Base-by-base conservation (phyloP, 257 asterid genomes). In the Solanum pinnatisectum region DNA sequence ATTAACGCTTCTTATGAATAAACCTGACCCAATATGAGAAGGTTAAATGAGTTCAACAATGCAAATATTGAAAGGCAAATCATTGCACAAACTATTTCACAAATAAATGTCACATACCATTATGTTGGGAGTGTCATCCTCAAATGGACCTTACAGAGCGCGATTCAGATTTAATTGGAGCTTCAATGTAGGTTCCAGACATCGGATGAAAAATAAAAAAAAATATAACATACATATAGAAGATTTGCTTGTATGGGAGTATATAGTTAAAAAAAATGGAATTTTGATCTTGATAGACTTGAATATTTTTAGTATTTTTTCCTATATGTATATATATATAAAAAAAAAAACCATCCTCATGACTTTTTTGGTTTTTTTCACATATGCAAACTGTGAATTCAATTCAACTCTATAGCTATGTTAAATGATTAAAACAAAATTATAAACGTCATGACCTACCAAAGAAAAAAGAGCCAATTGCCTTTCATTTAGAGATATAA, bases 401-500 rank as follows among this genome's bases (percentile, higher is more conserved):
- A 71, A 65, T 65, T 25, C 35, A 78, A 78, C 37, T 25, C 39
- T 44, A 79, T 27, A 37, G 2, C 23, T 13, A 44, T 8, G 39
- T 30, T 8, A 14, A 79, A 46, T 13, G 10, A 46, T 78, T 44
- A 44, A 79, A 16, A 25, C 18, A 15, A 73, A 79, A 79, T 79
- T 46, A 79, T 79, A 46, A 42, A 79, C 63, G 8, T 72, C 49
- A 10, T 79, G 85, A 79, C 68, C 67, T 79, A 46, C 59, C 30
- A 44, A 16, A 11, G 16, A 14, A 81, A 46, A 46, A 25, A 42
- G 68, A 46, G 18, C 68, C 27, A 81, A 30, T 81, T 44, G 6
- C 68, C 18, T 27, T 20, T 5, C 11, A 79, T 46, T 49, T 81
- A 81, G 25, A 30, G 85, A 81, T 81, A 46, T 30, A 46, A 49